Evolutionary conservation across 192 early-diverging fungal species (phyloP).

Genomic region (Gaertneriomyces semiglobifer): DNA sequence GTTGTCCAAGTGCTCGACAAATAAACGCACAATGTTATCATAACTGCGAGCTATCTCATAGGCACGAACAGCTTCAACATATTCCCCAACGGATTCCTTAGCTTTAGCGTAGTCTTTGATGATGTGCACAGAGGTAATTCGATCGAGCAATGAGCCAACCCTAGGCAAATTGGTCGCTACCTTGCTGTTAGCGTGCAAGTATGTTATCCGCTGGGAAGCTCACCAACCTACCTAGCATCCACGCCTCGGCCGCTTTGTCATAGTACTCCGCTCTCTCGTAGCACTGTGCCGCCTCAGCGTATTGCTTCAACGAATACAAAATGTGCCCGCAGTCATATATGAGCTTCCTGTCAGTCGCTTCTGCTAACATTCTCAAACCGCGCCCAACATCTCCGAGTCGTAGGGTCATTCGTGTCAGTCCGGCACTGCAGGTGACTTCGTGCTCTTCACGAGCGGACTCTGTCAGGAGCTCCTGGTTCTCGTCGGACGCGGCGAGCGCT

Average conservation of each 20-base stretch:
- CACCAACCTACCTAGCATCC: constrained; percentile 42
- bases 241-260: constrained; percentile 53
- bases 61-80: constrained; percentile 46
- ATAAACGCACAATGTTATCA: constrained; percentile 47
- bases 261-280: constrained; percentile 43
- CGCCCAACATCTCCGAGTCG: constrained; percentile 47
- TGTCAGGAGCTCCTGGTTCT: constrained; percentile 3
- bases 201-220: neutral
- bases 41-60: constrained; percentile 54
- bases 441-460: constrained; percentile 40
- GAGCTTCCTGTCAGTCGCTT: constrained; percentile 39
- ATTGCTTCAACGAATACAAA: constrained; percentile 50
- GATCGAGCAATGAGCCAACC: constrained; percentile 37
- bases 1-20: constrained; percentile 49
- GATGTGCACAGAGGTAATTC: constrained; percentile 39
- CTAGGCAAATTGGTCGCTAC: constrained; percentile 45
- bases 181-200: neutral
- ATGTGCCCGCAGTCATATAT: constrained; percentile 51
- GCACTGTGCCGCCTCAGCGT: constrained; percentile 39
- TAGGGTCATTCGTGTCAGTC: constrained; percentile 48
- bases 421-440: constrained; percentile 39
- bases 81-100: constrained; percentile 42
- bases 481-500: constrained; percentile 38
- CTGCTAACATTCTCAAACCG: constrained; percentile 52
- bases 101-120: constrained; percentile 49